Percentiles rank a stretch among this genome's conserved stretches.
Evolutionary conservation across 1,284 basidiomycete species (phyloP).

Genomic region (Leccinum laetum): DNA sequence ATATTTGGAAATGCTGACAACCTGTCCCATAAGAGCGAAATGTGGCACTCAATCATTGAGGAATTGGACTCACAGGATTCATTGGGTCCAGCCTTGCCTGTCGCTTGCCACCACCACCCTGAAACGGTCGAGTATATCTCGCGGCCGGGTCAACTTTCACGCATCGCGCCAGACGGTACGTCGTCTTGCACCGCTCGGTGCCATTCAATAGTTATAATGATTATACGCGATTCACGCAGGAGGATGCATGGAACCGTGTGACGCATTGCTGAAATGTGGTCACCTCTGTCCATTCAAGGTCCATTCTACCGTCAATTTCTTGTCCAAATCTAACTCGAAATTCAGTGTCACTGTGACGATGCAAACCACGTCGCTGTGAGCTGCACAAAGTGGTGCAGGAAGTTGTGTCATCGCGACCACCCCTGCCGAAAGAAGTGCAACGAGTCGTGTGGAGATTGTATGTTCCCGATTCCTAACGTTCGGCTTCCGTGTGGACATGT

Average conservation of each 20-base stretch:
- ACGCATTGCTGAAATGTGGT: constrained; percentile 61
- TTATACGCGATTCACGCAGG: constrained; percentile 36
- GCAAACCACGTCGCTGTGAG: constrained; percentile 48
- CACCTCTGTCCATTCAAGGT: constrained; percentile 67
- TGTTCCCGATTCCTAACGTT: constrained; percentile 46
- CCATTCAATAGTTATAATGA: background rate
- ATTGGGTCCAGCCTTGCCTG: constrained; percentile 55
- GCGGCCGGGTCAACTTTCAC: constrained; percentile 51
- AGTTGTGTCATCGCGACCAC: constrained; percentile 55
- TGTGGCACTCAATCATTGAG: constrained; percentile 62
- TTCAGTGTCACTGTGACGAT: constrained; percentile 70
- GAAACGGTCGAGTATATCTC: constrained; percentile 42
- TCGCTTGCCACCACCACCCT: constrained; percentile 57
- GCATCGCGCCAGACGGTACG: constrained; percentile 58
- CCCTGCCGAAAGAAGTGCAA: constrained; percentile 61
- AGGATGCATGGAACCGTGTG: constrained; percentile 62
- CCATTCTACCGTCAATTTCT: background rate
- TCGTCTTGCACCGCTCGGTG: background rate
- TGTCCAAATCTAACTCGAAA: background rate
- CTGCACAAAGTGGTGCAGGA: constrained; percentile 54
- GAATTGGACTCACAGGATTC: constrained; percentile 48
- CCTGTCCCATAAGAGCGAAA: constrained; percentile 45
- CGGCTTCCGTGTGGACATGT: constrained; percentile 66
- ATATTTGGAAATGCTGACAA: constrained; percentile 68
- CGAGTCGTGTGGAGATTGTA: constrained; percentile 55